These are phyloP conservation scores for Kodamaea arcana DNA, from an alignment of 1,139 yeast species.

Conservation along the genomic window DNA sequence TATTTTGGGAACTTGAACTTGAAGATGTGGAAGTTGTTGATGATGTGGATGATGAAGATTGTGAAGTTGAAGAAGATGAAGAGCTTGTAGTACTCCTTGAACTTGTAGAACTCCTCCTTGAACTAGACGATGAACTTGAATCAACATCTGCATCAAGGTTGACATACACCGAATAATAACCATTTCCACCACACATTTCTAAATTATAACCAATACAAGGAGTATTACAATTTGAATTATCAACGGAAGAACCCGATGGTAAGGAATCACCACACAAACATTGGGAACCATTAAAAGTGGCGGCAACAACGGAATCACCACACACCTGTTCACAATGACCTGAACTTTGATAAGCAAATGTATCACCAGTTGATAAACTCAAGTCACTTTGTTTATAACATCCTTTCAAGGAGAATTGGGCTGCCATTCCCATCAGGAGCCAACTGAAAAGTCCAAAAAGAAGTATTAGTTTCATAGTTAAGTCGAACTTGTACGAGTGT, in stretches of 20 bases:
- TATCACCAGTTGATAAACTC: conserved; percentile 21
- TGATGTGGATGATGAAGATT: conserved; percentile 12
- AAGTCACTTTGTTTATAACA: conserved; percentile 30
- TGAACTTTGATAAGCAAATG: conserved; percentile 47
- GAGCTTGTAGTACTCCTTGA: conserved; percentile 6
- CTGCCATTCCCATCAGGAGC: conserved; percentile 10
- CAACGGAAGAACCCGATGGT: conserved; percentile 31
- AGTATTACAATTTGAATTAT: conserved; percentile 39
- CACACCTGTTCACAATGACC: conserved; percentile 49
- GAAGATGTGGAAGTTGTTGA: conserved; percentile 9
- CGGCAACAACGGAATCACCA: conserved; percentile 45
- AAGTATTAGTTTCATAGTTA: conserved; percentile 4
- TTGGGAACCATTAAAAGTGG: conserved; percentile 46
- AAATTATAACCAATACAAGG: conserved; percentile 54
- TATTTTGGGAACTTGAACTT: conserved; percentile 11
- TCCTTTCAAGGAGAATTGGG: conserved; percentile 27
- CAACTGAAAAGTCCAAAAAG: conserved; percentile 2
- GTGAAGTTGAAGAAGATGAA: background rate
- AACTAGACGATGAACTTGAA: conserved; percentile 10
- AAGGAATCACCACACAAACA: conserved; percentile 60
- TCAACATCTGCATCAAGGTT: conserved; percentile 28
- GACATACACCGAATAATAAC: conserved; percentile 46
- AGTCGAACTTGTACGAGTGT: conserved; percentile 1
- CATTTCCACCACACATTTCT: conserved; percentile 63
- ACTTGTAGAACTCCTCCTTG: conserved; percentile 11